phyloP scores from a whole-genome alignment of 192 early-diverging fungal genomes.

The Podila minutissima region DNA sequence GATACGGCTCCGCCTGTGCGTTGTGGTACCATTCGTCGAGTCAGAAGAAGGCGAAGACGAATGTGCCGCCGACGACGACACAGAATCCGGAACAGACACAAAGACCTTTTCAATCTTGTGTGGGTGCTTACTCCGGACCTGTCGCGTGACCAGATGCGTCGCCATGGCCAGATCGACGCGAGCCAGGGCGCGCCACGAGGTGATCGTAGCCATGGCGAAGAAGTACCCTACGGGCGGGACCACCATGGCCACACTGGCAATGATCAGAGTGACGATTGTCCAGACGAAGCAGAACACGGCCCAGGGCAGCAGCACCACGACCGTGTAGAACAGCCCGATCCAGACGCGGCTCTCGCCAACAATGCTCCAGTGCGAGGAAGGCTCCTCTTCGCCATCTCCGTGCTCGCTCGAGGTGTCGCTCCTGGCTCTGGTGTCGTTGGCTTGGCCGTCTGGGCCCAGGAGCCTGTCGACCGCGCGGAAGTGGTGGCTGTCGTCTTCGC shows the following conservation, averaged over 20 bases:
- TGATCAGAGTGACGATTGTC: constrained; percentile 4
- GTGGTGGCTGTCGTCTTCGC: constrained; percentile 17
- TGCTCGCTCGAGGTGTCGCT: neutral
- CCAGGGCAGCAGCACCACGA: constrained; percentile 35
- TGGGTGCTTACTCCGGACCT: constrained; percentile 6
- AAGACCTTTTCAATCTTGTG: constrained; percentile 17
- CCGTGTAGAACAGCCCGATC: constrained; percentile 8
- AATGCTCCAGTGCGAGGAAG: constrained; percentile 13
- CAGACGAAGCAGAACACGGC: constrained; percentile 36
- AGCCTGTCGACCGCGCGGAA: constrained; percentile 19
- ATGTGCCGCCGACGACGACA: constrained; percentile 6
- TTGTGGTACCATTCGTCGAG: constrained; percentile 2
- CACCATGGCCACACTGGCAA: constrained; percentile 14
- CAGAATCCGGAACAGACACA: constrained; percentile 24
- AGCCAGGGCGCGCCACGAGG: constrained; percentile 28
- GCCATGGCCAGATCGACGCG: constrained; percentile 33
- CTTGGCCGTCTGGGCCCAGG: neutral
- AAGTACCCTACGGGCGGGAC: constrained; percentile 39
- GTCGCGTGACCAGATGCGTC: constrained; percentile 8
- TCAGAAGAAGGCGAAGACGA: neutral
- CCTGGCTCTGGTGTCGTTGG: neutral
- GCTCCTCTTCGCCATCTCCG: constrained; percentile 11
- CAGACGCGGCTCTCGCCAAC: constrained; percentile 30
- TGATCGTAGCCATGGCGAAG: constrained; percentile 20
- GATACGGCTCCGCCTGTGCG: constrained; percentile 18